These are phyloP conservation scores for Candida adriatica DNA, from an alignment of 805 yeast species.

Conservation along the genomic window DNA sequence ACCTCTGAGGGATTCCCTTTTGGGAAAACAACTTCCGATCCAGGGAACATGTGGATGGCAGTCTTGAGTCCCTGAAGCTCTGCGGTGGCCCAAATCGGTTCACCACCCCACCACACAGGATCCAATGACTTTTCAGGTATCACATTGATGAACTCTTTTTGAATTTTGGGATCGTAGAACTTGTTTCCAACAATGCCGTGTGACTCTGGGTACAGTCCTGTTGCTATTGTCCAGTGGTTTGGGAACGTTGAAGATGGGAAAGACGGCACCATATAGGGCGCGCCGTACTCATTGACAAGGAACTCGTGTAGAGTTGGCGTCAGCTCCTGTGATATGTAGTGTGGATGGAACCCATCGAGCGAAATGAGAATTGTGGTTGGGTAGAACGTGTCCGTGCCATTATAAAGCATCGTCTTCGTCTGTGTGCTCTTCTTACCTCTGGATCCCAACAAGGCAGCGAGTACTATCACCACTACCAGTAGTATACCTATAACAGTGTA, in stretches of 20 bases:
- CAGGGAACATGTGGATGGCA: constrained; percentile 97
- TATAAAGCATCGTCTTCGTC: constrained; percentile 6
- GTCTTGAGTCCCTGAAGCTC: constrained; percentile 48
- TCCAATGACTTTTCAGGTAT: constrained; percentile 45
- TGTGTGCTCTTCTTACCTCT: neutral
- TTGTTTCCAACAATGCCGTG: constrained; percentile 87
- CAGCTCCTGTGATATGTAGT: constrained; percentile 53
- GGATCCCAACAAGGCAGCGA: constrained; percentile 14
- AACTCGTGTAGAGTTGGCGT: constrained; percentile 71
- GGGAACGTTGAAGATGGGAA: constrained; percentile 90
- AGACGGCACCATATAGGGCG: constrained; percentile 82
- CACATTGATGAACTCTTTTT: constrained; percentile 57
- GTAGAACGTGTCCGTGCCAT: constrained; percentile 27
- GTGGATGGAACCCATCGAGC: constrained; percentile 89
- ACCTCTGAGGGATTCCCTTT: constrained; percentile 42
- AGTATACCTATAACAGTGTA: constrained; percentile 7
- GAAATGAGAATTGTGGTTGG: constrained; percentile 81
- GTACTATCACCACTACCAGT: constrained; percentile 13
- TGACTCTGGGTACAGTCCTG: constrained; percentile 75
- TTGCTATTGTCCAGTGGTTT: constrained; percentile 85
- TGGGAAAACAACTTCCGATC: constrained; percentile 65
- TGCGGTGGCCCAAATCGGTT: constrained; percentile 83
- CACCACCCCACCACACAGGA: constrained; percentile 82
- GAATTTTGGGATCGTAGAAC: constrained; percentile 55
- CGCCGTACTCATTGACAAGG: constrained; percentile 44